phyloP scores from a whole-genome alignment of 2,329 filamentous ascomycete genomes.

The Aspergillaceae sp. region DNA sequence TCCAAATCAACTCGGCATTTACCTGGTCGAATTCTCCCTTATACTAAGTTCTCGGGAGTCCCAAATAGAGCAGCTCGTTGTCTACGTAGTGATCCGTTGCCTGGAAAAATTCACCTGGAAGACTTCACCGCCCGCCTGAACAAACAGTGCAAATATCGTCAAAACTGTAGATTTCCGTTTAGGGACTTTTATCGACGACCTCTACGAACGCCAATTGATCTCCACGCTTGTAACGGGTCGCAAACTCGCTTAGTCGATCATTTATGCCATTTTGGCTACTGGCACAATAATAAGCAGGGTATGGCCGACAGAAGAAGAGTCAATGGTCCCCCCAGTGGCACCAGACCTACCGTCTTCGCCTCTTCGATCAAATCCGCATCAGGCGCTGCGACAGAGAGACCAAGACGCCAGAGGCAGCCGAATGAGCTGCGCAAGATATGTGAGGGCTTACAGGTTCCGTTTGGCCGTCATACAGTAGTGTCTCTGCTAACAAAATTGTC shows the following conservation, averaged over 20 bases:
- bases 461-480: no score
- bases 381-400: constrained; percentile 41
- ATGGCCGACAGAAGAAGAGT: constrained; percentile 84
- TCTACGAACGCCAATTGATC: background rate
- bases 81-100: no score
- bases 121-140: background rate
- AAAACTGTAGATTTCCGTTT: constrained; percentile 29
- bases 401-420: constrained; percentile 52
- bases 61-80: no score
- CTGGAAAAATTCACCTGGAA: background rate
- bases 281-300: constrained; percentile 11
- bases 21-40: no score
- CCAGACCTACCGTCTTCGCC: constrained; percentile 63
- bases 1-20: no score
- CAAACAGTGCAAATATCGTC: constrained; percentile 35
- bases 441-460: constrained; percentile 41
- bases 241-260: no score
- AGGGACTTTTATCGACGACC: constrained; percentile 8
- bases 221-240: no score
- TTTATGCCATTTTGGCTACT: background rate
- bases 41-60: no score
- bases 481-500: background rate
- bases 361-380: constrained; percentile 35
- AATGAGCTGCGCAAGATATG: constrained; percentile 79
- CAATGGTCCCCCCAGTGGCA: constrained; percentile 76